phyloP scores from a whole-genome alignment of 495 filamentous ascomycete species.

The Xylaria sp. region DNA sequence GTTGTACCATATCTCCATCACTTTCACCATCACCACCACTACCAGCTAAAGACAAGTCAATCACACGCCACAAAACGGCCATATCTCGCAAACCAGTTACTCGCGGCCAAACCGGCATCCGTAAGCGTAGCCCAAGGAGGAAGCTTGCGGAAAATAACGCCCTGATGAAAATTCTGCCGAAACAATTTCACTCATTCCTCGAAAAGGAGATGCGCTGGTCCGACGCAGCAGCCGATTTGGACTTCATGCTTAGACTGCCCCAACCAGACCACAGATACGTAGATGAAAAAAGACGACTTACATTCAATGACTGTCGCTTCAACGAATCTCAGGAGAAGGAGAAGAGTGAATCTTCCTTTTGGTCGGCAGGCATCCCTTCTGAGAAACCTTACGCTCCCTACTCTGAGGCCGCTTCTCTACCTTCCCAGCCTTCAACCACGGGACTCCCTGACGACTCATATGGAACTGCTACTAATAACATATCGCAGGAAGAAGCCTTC shows the following conservation, averaged over 20 bases:
- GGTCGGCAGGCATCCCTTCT: constrained; percentile 42
- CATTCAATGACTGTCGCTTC: constrained; percentile 28
- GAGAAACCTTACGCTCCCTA: constrained; percentile 27
- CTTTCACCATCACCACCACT: background rate
- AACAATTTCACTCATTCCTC: background rate
- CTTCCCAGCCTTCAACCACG: background rate
- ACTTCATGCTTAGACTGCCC: constrained; percentile 37
- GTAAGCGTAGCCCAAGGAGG: background rate
- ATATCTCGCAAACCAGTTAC: background rate
- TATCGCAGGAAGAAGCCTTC: constrained; percentile 81
- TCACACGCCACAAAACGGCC: background rate
- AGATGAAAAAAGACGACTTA: background rate
- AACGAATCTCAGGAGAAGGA: background rate
- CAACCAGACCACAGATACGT: constrained; percentile 36
- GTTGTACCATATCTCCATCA: background rate
- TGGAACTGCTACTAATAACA: constrained; percentile 40
- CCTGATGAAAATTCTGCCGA: background rate
- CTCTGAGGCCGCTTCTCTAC: background rate
- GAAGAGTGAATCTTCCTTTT: constrained; percentile 21
- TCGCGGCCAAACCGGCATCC: background rate
- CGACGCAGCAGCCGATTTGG: constrained; percentile 18
- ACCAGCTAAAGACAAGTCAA: background rate
- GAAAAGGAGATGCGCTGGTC: constrained; percentile 20
- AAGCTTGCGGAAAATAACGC: background rate
- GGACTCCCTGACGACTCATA: background rate